Evolutionary conservation across 139 green algal species (phyloP).

Genomic region (Axilococcus clingmanii): DNA sequence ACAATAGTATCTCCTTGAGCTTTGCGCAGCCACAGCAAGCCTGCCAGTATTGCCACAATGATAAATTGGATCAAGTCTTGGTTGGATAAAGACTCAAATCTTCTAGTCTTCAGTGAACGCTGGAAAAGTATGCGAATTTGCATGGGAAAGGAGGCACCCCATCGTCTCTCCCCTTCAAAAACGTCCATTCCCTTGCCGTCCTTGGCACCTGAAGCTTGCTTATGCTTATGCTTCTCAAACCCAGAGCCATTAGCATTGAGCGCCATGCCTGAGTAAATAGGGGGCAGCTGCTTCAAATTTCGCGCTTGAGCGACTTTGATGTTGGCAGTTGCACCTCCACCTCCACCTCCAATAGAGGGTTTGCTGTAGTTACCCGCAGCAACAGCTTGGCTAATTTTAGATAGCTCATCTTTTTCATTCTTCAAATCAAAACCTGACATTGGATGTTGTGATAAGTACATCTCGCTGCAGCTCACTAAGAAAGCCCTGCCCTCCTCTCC

Average conservation of each 20-base stretch:
- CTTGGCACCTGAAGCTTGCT: neutral
- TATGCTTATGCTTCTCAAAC: no score
- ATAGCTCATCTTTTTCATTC: neutral
- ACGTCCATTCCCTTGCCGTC: no score
- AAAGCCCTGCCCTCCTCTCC: conserved; percentile 14
- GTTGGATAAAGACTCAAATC: conserved; percentile 44
- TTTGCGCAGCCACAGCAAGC: conserved; percentile 38
- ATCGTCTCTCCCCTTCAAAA: conserved; percentile 12
- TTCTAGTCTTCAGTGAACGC: conserved; percentile 41
- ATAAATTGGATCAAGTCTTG: conserved; percentile 25
- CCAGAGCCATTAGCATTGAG: no score
- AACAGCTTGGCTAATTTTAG: neutral
- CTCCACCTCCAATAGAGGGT: no score
- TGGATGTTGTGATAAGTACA: conserved; percentile 11
- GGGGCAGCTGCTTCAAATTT: neutral
- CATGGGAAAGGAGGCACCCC: conserved; percentile 15
- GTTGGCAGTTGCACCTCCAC: neutral
- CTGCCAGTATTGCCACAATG: conserved; percentile 22
- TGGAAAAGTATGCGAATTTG: conserved; percentile 40
- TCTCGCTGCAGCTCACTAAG: conserved; percentile 20
- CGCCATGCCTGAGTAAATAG: no score
- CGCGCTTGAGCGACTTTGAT: neutral
- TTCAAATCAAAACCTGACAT: conserved; percentile 14
- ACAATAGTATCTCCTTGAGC: conserved; percentile 21
- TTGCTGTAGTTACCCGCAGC: neutral